Conservation (phyloP, 192 early-diverging fungal genomes). For the Ramicandelaber brevisporus region DNA sequence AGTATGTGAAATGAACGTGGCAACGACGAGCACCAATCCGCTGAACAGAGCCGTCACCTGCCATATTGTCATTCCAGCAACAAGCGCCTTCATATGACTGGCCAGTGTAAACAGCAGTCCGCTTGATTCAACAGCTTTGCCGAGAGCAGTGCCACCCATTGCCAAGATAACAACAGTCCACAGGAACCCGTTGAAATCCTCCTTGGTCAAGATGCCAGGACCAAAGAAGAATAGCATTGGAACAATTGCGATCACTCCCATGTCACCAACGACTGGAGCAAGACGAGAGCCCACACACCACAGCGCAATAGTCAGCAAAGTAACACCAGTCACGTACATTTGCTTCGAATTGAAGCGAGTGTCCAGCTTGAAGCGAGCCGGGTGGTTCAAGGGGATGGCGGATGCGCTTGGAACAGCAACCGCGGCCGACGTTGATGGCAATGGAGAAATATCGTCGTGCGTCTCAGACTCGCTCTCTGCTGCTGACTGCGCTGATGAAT, state of each 20-base stretch:
- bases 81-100: slow-evolving; percentile 26
- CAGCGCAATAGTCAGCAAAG: slow-evolving; percentile 47
- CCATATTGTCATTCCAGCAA: slow-evolving; percentile 41
- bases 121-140: slow-evolving; percentile 68
- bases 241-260: slow-evolving; percentile 86
- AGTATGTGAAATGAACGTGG: slow-evolving; percentile 87
- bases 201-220: slow-evolving; percentile 71
- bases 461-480: too few relatives aligned
- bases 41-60: slow-evolving; percentile 49
- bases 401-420: too few relatives aligned
- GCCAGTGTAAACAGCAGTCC: slow-evolving; percentile 67
- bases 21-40: slow-evolving; percentile 51
- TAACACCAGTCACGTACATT: slow-evolving; percentile 49
- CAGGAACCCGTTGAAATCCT: slow-evolving; percentile 89
- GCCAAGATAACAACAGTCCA: slow-evolving; percentile 79
- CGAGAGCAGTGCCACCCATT: slow-evolving; percentile 89
- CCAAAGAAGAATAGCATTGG: slow-evolving; percentile 81
- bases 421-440: too few relatives aligned
- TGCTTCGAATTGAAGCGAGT: slow-evolving; percentile 21
- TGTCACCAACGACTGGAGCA: slow-evolving; percentile 63
- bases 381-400: slow-evolving; percentile 27
- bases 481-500: too few relatives aligned
- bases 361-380: slow-evolving; percentile 14
- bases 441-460: too few relatives aligned
- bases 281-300: slow-evolving; percentile 72